Base-by-base conservation (phyloP, 75 land plant genomes). In the Adiantum capillusveneris region DNA sequence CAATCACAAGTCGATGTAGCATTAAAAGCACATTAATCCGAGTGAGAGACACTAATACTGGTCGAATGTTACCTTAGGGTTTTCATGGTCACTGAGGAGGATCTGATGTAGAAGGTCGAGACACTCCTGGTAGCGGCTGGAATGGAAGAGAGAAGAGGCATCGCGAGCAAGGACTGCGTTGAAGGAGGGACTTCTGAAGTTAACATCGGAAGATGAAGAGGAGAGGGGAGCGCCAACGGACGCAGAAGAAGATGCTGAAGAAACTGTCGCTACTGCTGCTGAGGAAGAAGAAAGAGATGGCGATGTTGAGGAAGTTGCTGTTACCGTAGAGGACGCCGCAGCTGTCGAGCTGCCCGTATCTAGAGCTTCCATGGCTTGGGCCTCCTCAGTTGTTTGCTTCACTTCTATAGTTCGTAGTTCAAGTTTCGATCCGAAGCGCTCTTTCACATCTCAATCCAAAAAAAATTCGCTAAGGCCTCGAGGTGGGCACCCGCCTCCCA, bases 81-180 rank as follows among this genome's bases (percentile, higher is more conserved):
- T 84, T 31, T 76, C 81, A 16, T 61, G 67, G 44, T 88, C 86
- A 70, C 81, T 86, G 48, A 56, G 70, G 68, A 74, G 67, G 19
- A 92, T 78, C 80, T 92, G 90, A 20, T 74, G 65, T 65, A 92
- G 66, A 0, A 88, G 63, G 27, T 67, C 77, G 22, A 79, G 21
- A 44, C 95, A 92, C 36, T 86, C 95, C 24, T 65, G 56, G 62
- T 59, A 88, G 44, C 70, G 70, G 11, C 76, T 53, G 14, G 81
- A 41, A 66, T 88, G 82, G 66, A 88, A 92, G 12, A 73, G 53
- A 26, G 57, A 28, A 0, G 81, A 84, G 18, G 97, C 97, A 1
- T 90, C 96, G 60, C 75, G 84, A 21, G 93, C 96, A 19, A 87
- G 69, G 19, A 68, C 74, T 14, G 79, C 66, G 17, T 71, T 44